Evolutionary conservation across 2,329 filamentous ascomycete genomes (phyloP).

Genomic region (Hymenoscyphus infarciens): DNA sequence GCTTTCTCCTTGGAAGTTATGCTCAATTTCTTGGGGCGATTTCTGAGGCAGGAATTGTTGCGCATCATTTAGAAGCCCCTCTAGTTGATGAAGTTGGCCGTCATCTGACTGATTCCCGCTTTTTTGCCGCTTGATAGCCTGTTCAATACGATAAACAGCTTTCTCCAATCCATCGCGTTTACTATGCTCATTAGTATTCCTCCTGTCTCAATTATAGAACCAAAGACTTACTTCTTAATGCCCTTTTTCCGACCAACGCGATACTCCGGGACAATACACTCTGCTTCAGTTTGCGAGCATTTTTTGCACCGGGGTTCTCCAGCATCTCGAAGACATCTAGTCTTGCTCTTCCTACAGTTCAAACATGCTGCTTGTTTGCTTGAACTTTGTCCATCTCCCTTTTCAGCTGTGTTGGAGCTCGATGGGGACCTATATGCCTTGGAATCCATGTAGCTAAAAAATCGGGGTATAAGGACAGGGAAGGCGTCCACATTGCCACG

Average conservation of each 20-base stretch:
- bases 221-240: conserved; percentile 62
- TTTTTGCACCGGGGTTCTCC: conserved; percentile 55
- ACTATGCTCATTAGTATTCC: no score
- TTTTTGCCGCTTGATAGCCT: conserved; percentile 56
- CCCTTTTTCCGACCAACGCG: conserved; percentile 71
- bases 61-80: conserved; percentile 48
- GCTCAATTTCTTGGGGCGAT: conserved; percentile 21
- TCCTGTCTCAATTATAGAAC: background rate
- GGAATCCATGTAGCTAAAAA: conserved; percentile 15
- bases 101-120: conserved; percentile 39
- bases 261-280: conserved; percentile 69
- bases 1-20: conserved; percentile 3
- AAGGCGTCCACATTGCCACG: conserved; percentile 9
- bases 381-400: conserved; percentile 14
- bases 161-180: conserved; percentile 73
- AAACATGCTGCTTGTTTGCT: conserved; percentile 52
- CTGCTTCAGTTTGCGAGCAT: conserved; percentile 53
- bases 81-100: conserved; percentile 42
- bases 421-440: conserved; percentile 23
- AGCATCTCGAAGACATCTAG: conserved; percentile 58
- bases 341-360: conserved; percentile 64
- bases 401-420: conserved; percentile 24
- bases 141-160: conserved; percentile 69
- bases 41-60: conserved; percentile 38
- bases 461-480: background rate